Conservation (phyloP, 169 alveolate genomes). For the Plasmodium yoelii region DNA sequence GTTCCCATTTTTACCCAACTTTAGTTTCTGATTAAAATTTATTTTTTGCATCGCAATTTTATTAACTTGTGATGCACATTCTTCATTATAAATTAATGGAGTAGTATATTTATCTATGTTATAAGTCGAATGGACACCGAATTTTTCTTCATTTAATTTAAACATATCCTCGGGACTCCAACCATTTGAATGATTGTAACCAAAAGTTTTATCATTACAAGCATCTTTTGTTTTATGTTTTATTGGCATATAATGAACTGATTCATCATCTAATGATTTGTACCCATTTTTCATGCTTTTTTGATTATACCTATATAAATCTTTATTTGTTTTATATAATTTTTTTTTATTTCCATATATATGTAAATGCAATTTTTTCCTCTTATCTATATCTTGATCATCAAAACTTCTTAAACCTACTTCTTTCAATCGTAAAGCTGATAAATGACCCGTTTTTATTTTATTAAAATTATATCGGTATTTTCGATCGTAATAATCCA, state of each 20-base stretch:
- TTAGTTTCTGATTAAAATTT: not conserved
- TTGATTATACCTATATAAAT: slow-evolving; percentile 30
- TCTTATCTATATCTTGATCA: slow-evolving; percentile 76
- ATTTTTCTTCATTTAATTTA: slow-evolving; percentile 88
- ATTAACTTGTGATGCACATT: not conserved
- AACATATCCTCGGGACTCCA: slow-evolving; percentile 93
- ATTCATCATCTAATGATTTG: slow-evolving; percentile 35
- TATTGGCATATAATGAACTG: slow-evolving; percentile 30
- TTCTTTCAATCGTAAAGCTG: slow-evolving; percentile 73
- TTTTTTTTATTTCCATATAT: slow-evolving; percentile 52
- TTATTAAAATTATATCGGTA: slow-evolving; percentile 38
- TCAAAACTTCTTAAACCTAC: slow-evolving; percentile 79
- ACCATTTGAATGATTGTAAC: slow-evolving; percentile 82
- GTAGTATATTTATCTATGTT: slow-evolving; percentile 79
- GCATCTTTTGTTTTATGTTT: slow-evolving; percentile 45
- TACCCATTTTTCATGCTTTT: slow-evolving; percentile 1
- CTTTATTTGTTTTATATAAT: slow-evolving; percentile 18
- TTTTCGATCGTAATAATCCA: slow-evolving; percentile 8
- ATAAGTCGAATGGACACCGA: slow-evolving; percentile 91
- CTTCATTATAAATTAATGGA: slow-evolving; percentile 78
- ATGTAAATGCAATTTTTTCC: slow-evolving; percentile 52
- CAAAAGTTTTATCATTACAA: slow-evolving; percentile 82
- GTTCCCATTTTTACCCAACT: not conserved
- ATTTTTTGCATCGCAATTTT: not conserved
- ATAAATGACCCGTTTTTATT: slow-evolving; percentile 54